Evolutionary conservation across 2,329 filamentous ascomycete species (phyloP), one percentile per base, ranked within the genome.

Genomic region (Scolecobasidium constrictum): DNA sequence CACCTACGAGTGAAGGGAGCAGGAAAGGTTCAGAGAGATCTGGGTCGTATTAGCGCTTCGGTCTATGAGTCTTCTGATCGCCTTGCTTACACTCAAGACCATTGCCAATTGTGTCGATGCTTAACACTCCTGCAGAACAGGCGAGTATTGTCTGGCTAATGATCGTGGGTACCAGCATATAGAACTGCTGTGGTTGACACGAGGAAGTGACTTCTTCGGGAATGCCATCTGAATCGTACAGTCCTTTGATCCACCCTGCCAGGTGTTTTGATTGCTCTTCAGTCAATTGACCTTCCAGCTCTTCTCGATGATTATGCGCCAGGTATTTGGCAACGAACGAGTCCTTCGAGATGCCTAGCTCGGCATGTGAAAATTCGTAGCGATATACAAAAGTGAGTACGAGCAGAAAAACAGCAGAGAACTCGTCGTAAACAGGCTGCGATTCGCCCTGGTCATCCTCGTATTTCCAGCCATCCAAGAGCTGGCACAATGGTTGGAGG

Each of bases 371-470:
- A 7, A 92, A 66, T 40, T 77, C 73, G 53, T 88, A 90, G 12
- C 86, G 78, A 55, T 86, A 75, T n/a, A 81, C 73, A 49, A 87
- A 81, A 0, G 82, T 81, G 40, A 88, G 61, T 1, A 87, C 71
- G 2, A 92, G 66, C 1, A 92, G 69, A 5, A 92, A 63, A 13
- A 88, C 78, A 0, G 82, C 78, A 1, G 84, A 83, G 50, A 90
- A 92, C 52, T 93, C 86, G 53, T 92, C 86, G 52, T 92, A 92
- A 1, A 87, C 78, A 0, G 84, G 84, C 56, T 90, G 85, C 52
- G 86, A 86, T 55, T 92, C 86, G 42, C 77, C 71, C 60, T 88
- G 83, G 50, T 90, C 84, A 47, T 87, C 83, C 31, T 90, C 85
- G 52, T 88, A 86, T 9, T 73, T 69, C 85, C 85, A 92, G 47